Evolutionary conservation across 371 early-diverging fungal species (phyloP).

Genomic region (Lichtheimia ramosa): DNA sequence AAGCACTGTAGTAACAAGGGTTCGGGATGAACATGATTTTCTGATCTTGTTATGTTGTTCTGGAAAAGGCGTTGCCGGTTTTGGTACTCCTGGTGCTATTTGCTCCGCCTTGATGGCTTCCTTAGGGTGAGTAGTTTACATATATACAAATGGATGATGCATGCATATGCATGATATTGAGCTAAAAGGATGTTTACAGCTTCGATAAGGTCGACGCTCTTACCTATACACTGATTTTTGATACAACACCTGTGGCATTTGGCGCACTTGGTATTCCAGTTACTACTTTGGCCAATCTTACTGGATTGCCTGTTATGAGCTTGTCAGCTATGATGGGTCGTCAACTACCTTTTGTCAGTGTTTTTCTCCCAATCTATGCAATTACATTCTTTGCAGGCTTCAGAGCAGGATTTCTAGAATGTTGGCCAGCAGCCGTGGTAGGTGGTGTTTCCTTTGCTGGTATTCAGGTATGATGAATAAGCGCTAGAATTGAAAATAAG

Average conservation of each 20-base stretch:
- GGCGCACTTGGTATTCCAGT: conserved; percentile 51
- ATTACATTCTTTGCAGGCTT: conserved; percentile 38
- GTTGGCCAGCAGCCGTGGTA: conserved; percentile 49
- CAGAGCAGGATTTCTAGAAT: conserved; percentile 39
- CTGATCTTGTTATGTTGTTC: too few relatives aligned
- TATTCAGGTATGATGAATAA: conserved; percentile 22
- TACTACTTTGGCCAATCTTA: conserved; percentile 44
- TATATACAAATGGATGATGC: too few relatives aligned
- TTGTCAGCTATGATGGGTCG: conserved; percentile 54
- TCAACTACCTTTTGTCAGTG: conserved; percentile 44
- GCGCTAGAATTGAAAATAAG: not conserved
- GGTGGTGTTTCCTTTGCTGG: conserved; percentile 47
- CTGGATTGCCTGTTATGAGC: conserved; percentile 36
- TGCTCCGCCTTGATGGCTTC: conserved; percentile 51
- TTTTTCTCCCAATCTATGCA: conserved; percentile 47
- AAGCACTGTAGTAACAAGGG: not conserved
- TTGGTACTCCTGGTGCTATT: conserved; percentile 55
- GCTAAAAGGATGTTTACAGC: conserved; percentile 1
- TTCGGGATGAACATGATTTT: too few relatives aligned
- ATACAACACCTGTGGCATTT: conserved; percentile 50
- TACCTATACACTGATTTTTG: conserved; percentile 41
- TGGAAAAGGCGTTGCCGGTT: conserved; percentile 42
- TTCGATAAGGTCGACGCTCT: conserved; percentile 51
- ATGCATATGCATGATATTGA: too few relatives aligned
- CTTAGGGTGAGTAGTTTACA: conserved; percentile 33